Base-by-base conservation (phyloP, 345 rosid genomes). In the Rubroshorea leprosula region DNA sequence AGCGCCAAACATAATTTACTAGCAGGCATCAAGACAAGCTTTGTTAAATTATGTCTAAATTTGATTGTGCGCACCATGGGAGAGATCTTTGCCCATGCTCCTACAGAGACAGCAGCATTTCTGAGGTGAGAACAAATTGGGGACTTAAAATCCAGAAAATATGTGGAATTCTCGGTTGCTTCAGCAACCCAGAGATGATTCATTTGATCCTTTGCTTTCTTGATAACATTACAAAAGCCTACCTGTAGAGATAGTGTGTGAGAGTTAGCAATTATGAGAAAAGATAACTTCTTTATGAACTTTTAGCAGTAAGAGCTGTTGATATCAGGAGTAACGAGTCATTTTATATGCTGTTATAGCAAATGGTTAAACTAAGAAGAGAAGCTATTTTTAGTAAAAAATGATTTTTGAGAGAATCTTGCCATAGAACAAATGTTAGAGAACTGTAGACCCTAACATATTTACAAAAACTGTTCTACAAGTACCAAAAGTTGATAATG, bases 101-200 rank as follows among this genome's bases (percentile, higher is more conserved):
- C 78, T 60, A 72, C 53, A 45, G 81, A 64, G 29, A 71, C 61
- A 52, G 80, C 79, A 43, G 76, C 83, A 67, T 31, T 73, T 83
- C 62, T 83, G 15, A 93, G 90, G 76, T 87, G 96, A 43, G 76
- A 74, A 63, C 82, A 76, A 55, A 26, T 51, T 29, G 76, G 67
- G 51, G 69, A 58, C 69, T 74, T 79, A 15, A 82, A 81, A 65
- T 63, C 78, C 31, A 79, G 51, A 54, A 66, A 73, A 59, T 89
- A 83, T 26, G 62, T 69, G 51, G 96, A 85, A 68, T 93, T 90
- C 63, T 87, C 96, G 51, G 90, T 87, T 51, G 92, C 87, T 54
- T 93, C 96, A 17, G 96, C 82, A 3, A 87, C 84, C 92, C 97
- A 89, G 45, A 85, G 68, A 47, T 78, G 69, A 80, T 90, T 85